Evolutionary conservation across 2,329 filamentous ascomycete species (phyloP), one percentile per base, ranked within the genome.

Genomic region (Biscogniauxia mediterranea): DNA sequence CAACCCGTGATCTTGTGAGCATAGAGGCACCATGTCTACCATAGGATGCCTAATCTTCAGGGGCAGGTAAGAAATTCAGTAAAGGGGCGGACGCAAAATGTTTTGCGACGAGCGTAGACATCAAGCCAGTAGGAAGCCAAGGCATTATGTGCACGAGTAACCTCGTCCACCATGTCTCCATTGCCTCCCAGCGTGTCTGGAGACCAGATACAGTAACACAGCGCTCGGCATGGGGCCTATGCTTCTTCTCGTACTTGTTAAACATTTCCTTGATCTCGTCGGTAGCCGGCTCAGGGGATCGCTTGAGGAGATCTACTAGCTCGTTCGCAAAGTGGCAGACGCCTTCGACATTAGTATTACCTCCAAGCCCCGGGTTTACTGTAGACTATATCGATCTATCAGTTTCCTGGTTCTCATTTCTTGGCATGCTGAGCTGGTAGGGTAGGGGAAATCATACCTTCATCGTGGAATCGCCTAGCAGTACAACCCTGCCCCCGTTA

Each of bases 161-260:
- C 32, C 54, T 57, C n/a, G 15, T 55, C 63, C 60, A 65, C 38
- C 49, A 57, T 5, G 64, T 60, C 15, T 69, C 63, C 64, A 65
- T 68, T 11, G 66, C 57, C 57, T 69, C 64, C 17, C 65, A 68
- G 9, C 63, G 62, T 8, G 63, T 68, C 9, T 46, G 11, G 8
- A 60, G 55, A 11, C 49, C 38, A 3, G 64, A 66, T 15, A 61
- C 6, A 5, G 13, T 25, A 2, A 65, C 62, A n/a, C 28, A 52
- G 8, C 57, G 11, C 9, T 64, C 32, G 19, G 67, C 66, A 13
- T 56, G 56, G 9, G 59, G 66, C 3, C 63, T 58, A 25, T 68
- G 66, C 21, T 51, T 58, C n/a, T 56, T 46, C 54, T 69, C 62
- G 46, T 67, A 69, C 38, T 15, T 58, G 4, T 61, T 26, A 8